Evolutionary conservation across 768 basidiomycete genomes (phyloP), one percentile per base, ranked within the genome.

Genomic region (Psilocybe cyanescens): DNA sequence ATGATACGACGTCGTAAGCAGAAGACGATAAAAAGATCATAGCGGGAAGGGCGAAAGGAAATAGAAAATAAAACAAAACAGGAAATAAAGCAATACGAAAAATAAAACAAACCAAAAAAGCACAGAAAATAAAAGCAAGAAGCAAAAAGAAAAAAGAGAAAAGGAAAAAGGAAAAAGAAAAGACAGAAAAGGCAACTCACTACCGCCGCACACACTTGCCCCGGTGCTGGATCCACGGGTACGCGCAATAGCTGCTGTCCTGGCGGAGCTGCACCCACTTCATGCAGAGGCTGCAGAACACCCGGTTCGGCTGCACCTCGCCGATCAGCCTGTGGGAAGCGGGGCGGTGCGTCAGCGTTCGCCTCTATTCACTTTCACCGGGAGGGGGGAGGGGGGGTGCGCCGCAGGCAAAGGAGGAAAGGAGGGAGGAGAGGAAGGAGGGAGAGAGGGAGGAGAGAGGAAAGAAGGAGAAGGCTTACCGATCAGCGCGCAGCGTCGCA

Each of bases 231-330:
- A 86, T 70, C 91, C 91, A 93, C 41, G 91, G 91, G 70, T 92
- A 91, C 55, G 91, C 88, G 65, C 91, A 93, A 71, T 88, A 93
- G 8, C 85, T 84, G 61, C 85, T 86, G 66, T 93, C 91, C 70
- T 91, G 90, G 45, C 91, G 74, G 17, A 93, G 79, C 72, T 92
- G 91, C 1, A 93, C 90, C 91, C 91, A 93, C 73, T 92, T 92
- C 68, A 83, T 79, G 70, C 92, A 94, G 1, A 92, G 72, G 2
- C 80, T 78, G 69, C 91, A 94, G 65, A 92, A 91, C 0, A 92
- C 89, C 30, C 86, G 73, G 66, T 88, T 88, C 0, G 89, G 87
- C 67, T 92, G 90, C 35, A 93, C 91, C 58, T 85, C 81, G 17
- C 81, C 82, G 56, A 92, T 83, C 6, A 91, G 78, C 0, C 75